These are phyloP conservation scores for Cyclotella distinguenda DNA, from an alignment of 108 stramenopile species.

Conservation along the genomic window DNA sequence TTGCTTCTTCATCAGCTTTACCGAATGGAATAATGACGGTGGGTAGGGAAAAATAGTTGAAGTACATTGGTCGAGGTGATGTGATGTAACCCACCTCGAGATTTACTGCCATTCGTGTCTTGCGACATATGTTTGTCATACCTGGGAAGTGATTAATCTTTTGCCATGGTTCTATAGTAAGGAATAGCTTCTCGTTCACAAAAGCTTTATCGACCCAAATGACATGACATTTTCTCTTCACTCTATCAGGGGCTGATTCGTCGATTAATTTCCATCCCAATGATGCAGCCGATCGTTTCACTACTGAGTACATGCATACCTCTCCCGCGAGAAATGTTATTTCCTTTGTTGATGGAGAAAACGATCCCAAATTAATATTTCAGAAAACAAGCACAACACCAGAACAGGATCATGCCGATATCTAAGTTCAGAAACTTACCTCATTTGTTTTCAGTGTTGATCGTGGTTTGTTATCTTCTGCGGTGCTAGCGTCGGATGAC, in stretches of 20 bases:
- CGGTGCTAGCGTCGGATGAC: no score
- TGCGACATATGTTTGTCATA: slow-evolving; percentile 80
- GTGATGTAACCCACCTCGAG: slow-evolving; percentile 34
- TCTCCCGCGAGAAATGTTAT: slow-evolving; percentile 49
- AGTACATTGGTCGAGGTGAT: not conserved
- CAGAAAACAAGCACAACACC: no score
- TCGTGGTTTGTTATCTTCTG: no score
- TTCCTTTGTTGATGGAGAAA: slow-evolving; percentile 14
- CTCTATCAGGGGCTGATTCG: slow-evolving; percentile 39
- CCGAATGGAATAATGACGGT: no score
- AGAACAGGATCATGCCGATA: no score
- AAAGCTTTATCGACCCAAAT: slow-evolving; percentile 74
- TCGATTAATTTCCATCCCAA: slow-evolving; percentile 49
- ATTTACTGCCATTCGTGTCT: slow-evolving; percentile 75
- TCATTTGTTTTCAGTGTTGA: no score
- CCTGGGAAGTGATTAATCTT: slow-evolving; percentile 85
- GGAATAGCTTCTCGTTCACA: slow-evolving; percentile 60
- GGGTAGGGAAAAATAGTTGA: not conserved
- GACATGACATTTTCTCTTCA: slow-evolving; percentile 55
- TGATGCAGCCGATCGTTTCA: slow-evolving; percentile 31
- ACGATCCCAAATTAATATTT: no score
- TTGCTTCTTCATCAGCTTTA: slow-evolving; percentile 55
- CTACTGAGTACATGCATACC: slow-evolving; percentile 43
- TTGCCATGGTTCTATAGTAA: slow-evolving; percentile 70
- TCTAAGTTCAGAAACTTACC: no score